Evolutionary conservation across 2,329 filamentous ascomycete genomes (phyloP), one percentile per base, ranked within the genome.

Genomic region (Aspergillus awamori): DNA sequence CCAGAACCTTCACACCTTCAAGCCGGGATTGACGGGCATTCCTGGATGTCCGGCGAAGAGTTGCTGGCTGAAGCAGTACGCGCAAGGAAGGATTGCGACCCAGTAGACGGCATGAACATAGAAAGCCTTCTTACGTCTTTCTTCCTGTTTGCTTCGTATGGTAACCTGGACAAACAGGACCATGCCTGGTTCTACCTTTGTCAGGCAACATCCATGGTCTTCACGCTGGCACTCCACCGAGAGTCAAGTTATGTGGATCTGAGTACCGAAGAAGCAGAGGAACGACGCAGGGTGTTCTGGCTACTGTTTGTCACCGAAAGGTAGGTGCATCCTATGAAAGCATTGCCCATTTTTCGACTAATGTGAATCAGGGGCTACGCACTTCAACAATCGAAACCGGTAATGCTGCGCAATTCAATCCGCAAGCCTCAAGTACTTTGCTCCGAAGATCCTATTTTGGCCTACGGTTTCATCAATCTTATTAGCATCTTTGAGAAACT

Each of bases 111-210:
- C 20, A 72, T 79, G n/a, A 76, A 70, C 20, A 65, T 80, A 22
- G 74, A 76, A 48, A 75, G 70, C 8, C 71, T 80, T 10, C 86
- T 88, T 61, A 92, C 89, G n/a, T 92, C 89, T 57, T 92, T 91
- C 75, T 93, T 94, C 73, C 74, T 94, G 26, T 93, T 91, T 68
- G 89, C 86, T 39, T 89, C 88, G 60, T 86, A 89, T 72, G 89
- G 89, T 63, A 88, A 86, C 39, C 79, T 91, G 51, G 89, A 92
- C 64, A 82, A 88, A 72, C 89, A 93, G 72, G 87, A 90, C 64
- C 87, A 88, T 73, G 90, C 90, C 1, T 94, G 91, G 90, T 93
- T 88, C 71, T 87, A 92, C 72, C 80, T 94, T 8, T 87, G 90
- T 26, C 91, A 95, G 75, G 89, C 89, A 5, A 89, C 87, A 1